Evolutionary conservation across 2,329 filamentous ascomycete genomes (phyloP).

Genomic region (Epichloe baconii): DNA sequence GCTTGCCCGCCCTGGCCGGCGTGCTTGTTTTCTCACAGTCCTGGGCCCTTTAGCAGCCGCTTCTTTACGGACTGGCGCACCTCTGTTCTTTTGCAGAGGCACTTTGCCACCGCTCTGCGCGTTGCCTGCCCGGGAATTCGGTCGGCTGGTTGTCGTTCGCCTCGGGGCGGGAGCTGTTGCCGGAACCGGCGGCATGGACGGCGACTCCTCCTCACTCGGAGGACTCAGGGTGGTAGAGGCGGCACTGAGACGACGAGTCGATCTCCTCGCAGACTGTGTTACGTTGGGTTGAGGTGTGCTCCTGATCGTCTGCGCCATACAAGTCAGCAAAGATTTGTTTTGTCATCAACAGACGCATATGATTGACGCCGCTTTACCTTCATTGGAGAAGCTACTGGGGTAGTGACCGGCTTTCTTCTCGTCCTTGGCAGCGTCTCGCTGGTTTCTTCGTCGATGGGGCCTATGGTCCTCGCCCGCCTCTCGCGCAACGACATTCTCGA

Average conservation of each 20-base stretch:
- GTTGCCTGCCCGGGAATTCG: constrained; percentile 14
- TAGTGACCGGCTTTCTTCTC: constrained; percentile 50
- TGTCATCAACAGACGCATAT: not conserved
- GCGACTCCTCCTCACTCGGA: constrained; percentile 11
- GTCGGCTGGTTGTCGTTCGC: constrained; percentile 23
- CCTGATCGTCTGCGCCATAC: constrained; percentile 19
- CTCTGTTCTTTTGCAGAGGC: constrained; percentile 47
- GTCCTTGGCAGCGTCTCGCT: constrained; percentile 20
- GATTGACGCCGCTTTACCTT: constrained; percentile 13
- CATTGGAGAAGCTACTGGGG: constrained; percentile 20
- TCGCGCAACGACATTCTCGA: constrained; percentile 60
- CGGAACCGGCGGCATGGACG: not conserved
- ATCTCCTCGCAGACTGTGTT: constrained; percentile 18
- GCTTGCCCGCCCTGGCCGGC: constrained; percentile 9
- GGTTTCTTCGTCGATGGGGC: constrained; percentile 35
- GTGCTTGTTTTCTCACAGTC: constrained; percentile 22
- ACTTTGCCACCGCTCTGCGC: constrained; percentile 27
- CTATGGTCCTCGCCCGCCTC: constrained; percentile 47
- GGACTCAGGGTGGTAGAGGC: constrained; percentile 25
- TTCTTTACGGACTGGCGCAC: constrained; percentile 31
- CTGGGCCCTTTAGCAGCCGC: constrained; percentile 18
- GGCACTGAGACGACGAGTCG: constrained; percentile 36
- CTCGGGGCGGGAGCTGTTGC: constrained; percentile 3
- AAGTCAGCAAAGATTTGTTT: not conserved
- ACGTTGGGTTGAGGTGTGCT: constrained; percentile 16